These are phyloP conservation scores for Tillandsia fasciculata DNA, from an alignment of 176 grass and related monocot species.

Conservation along the genomic window DNA sequence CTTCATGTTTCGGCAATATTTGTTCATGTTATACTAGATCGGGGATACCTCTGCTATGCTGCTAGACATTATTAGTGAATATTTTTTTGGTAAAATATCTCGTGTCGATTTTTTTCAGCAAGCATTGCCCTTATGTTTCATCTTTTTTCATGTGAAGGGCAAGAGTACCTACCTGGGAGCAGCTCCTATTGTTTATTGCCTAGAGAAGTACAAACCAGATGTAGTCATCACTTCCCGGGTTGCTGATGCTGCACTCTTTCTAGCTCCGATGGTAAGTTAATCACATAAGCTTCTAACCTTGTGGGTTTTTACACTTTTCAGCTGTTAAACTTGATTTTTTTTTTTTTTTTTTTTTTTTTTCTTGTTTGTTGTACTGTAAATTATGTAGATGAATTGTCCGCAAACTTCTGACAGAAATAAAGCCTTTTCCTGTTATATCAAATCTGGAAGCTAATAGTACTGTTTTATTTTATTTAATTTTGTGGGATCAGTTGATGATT, in stretches of 20 bases:
- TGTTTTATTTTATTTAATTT: too few species aligned
- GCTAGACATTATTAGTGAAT: too few species aligned
- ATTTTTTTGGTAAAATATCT: too few species aligned
- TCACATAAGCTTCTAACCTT: not conserved
- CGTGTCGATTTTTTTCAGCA: not conserved
- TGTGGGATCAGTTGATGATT: too few species aligned
- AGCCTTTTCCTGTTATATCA: too few species aligned
- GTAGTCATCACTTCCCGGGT: slow-evolving; percentile 90
- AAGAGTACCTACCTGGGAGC: slow-evolving; percentile 82
- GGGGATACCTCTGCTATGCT: too few species aligned
- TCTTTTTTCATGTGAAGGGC: slow-evolving; percentile 36
- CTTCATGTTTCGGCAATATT: not conserved
- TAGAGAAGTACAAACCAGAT: slow-evolving; percentile 68
- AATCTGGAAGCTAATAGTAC: too few species aligned
- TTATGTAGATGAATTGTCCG: too few species aligned
- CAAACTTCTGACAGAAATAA: too few species aligned
- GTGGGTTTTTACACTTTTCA: not conserved
- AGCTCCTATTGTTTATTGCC: slow-evolving; percentile 70
- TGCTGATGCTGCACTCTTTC: slow-evolving; percentile 90
- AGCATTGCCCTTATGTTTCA: slow-evolving; percentile 11
- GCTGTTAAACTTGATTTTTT: not conserved
- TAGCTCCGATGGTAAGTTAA: slow-evolving; percentile 76
- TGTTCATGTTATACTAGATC: not conserved
- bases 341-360: not conserved
- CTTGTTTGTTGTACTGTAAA: too few species aligned